A percentile compares a stretch with the other conserved stretches of the same genome.
phyloP scores from a whole-genome alignment of 768 basidiomycete species.

The Fibroporia radiculosa region DNA sequence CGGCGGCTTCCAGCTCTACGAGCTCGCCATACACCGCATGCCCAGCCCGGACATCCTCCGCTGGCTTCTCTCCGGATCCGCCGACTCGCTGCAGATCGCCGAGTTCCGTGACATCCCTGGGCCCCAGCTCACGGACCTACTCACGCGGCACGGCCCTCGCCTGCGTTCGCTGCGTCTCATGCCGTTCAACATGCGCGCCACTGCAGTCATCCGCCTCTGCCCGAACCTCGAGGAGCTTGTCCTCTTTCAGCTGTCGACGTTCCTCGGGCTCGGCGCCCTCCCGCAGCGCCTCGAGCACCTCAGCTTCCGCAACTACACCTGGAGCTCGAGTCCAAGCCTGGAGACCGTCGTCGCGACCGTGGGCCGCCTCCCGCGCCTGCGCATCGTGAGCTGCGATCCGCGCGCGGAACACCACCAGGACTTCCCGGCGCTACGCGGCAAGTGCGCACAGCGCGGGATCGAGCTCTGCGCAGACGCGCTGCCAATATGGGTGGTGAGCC shows the following conservation, averaged over 20 bases:
- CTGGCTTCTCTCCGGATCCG: constrained; percentile 34
- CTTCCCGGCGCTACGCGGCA: constrained; percentile 18
- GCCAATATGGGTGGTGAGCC: constrained; percentile 31
- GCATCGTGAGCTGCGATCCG: constrained; percentile 29
- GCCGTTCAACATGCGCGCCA: constrained; percentile 25
- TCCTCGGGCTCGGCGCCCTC: constrained; percentile 26
- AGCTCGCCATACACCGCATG: constrained; percentile 31
- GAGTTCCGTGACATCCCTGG: constrained; percentile 33
- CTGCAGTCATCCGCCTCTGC: constrained; percentile 29
- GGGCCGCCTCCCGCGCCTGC: constrained; percentile 25
- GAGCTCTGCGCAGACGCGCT: constrained; percentile 21
- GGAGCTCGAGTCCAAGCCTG: constrained; percentile 19
- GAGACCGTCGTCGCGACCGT: constrained; percentile 25
- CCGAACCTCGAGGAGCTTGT: constrained; percentile 33
- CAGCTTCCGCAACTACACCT: constrained; percentile 25
- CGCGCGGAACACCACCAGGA: constrained; percentile 14
- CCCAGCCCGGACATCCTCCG: constrained; percentile 23
- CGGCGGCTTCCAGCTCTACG: constrained; percentile 27
- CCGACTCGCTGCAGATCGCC: constrained; percentile 28
- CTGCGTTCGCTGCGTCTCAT: constrained; percentile 38
- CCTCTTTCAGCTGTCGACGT: constrained; percentile 27
- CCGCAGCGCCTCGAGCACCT: constrained; percentile 34
- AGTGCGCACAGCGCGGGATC: constrained; percentile 25
- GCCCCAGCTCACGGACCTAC: constrained; percentile 13
- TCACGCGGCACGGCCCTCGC: constrained; percentile 24